phyloP scores from a whole-genome alignment of 2,329 filamentous ascomycete genomes.

The Hymenoscyphus scutula region DNA sequence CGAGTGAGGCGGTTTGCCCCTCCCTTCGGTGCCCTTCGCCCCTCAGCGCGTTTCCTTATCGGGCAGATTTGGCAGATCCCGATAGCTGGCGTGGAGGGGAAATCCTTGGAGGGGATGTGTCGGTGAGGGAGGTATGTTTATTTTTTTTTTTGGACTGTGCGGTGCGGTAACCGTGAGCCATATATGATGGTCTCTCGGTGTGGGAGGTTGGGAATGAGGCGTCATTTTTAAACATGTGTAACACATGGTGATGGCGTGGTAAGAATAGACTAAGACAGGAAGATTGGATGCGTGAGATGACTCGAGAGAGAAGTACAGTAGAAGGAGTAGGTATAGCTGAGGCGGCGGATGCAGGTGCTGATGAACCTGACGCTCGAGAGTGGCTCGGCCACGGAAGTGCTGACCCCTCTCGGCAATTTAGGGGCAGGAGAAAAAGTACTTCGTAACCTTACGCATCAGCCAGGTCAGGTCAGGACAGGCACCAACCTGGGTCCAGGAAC shows the following conservation, averaged over 20 bases:
- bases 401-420: background rate
- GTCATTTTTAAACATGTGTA: background rate
- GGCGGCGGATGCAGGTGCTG: background rate
- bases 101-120: background rate
- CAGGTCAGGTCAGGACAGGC: background rate
- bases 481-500: slow-evolving; percentile 3
- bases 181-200: background rate
- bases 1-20: background rate
- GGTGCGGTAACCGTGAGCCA: background rate
- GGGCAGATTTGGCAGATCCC: slow-evolving; percentile 1
- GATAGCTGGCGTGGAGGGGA: background rate
- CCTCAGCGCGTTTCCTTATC: background rate
- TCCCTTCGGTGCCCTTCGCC: too few relatives aligned
- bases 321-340: background rate
- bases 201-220: background rate
- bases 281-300: slow-evolving; percentile 1
- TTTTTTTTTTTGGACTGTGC: background rate
- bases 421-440: background rate
- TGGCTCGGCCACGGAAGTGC: background rate
- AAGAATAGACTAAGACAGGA: background rate
- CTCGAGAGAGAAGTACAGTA: background rate
- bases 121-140: too few relatives aligned
- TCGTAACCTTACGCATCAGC: background rate
- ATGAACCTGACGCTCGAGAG: too few relatives aligned
- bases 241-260: too few relatives aligned